These are phyloP conservation scores for Metschnikowia shivogae DNA, from an alignment of 805 yeast genomes.

Conservation along the genomic window DNA sequence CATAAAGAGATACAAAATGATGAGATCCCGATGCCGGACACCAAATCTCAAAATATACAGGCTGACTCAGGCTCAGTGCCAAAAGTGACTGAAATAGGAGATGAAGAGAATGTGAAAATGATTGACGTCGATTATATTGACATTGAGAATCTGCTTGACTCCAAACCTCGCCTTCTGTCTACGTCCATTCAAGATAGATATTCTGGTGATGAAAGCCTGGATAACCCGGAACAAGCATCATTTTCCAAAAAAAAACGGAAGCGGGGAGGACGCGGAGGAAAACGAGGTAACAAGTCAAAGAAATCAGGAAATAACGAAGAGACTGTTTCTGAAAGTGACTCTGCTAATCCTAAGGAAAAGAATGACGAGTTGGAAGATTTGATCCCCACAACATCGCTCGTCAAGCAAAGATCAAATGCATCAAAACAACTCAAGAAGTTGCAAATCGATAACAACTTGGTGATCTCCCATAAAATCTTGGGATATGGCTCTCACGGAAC, in stretches of 20 bases:
- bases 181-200: background rate
- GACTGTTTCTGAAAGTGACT: slow-evolving; percentile 3
- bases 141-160: background rate
- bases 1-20: background rate
- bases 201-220: slow-evolving; percentile 7
- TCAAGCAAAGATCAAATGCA: slow-evolving; percentile 19
- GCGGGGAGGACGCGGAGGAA: slow-evolving; percentile 85
- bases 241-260: slow-evolving; percentile 56
- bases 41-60: background rate
- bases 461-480: slow-evolving; percentile 67
- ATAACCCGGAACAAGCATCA: slow-evolving; percentile 10
- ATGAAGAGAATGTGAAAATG: background rate
- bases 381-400: slow-evolving; percentile 24
- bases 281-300: slow-evolving; percentile 38
- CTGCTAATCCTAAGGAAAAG: slow-evolving; percentile 4
- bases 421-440: slow-evolving; percentile 24
- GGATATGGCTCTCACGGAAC: slow-evolving; percentile 98
- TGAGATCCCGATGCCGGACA: background rate
- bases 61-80: background rate
- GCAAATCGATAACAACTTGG: slow-evolving; percentile 47
- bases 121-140: background rate
- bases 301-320: slow-evolving; percentile 32
- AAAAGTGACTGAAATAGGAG: background rate
- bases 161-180: background rate
- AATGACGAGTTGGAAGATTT: slow-evolving; percentile 11